These are phyloP conservation scores for Aspergillus uvarum DNA, from an alignment of 2,329 filamentous ascomycete genomes.

Conservation along the genomic window DNA sequence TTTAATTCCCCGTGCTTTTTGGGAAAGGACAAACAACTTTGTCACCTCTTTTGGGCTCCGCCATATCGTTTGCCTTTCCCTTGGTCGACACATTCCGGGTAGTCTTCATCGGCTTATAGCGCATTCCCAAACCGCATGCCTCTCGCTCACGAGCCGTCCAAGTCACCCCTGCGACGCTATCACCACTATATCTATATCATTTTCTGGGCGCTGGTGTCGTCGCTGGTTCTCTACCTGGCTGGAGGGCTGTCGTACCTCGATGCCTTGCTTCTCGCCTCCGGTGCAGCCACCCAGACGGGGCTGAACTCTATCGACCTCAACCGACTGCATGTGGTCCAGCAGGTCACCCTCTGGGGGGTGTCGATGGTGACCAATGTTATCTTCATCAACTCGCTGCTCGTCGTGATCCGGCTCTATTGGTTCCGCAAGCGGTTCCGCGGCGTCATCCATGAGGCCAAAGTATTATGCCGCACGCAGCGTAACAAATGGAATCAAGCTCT, in stretches of 20 bases:
- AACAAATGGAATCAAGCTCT: slow-evolving; percentile 32
- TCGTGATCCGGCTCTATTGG: slow-evolving; percentile 90
- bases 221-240: slow-evolving; percentile 67
- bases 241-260: slow-evolving; percentile 72
- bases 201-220: slow-evolving; percentile 67
- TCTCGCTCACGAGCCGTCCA: slow-evolving; percentile 5
- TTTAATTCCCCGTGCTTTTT: not conserved
- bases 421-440: slow-evolving; percentile 91
- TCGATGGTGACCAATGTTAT: slow-evolving; percentile 78
- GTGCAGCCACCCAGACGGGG: slow-evolving; percentile 83
- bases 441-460: slow-evolving; percentile 69
- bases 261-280: slow-evolving; percentile 78
- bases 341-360: slow-evolving; percentile 68
- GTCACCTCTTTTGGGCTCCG: not conserved
- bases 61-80: not conserved
- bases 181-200: slow-evolving; percentile 70
- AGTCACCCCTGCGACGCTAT: slow-evolving; percentile 12
- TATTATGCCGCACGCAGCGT: slow-evolving; percentile 57
- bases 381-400: slow-evolving; percentile 76
- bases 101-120: not conserved
- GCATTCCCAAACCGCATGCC: slow-evolving; percentile 9
- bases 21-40: not conserved
- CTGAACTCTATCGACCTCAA: slow-evolving; percentile 73
- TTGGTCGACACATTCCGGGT: not conserved
- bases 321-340: slow-evolving; percentile 65